phyloP scores from a whole-genome alignment of 495 filamentous ascomycete species.

The Echria macrotheca region DNA sequence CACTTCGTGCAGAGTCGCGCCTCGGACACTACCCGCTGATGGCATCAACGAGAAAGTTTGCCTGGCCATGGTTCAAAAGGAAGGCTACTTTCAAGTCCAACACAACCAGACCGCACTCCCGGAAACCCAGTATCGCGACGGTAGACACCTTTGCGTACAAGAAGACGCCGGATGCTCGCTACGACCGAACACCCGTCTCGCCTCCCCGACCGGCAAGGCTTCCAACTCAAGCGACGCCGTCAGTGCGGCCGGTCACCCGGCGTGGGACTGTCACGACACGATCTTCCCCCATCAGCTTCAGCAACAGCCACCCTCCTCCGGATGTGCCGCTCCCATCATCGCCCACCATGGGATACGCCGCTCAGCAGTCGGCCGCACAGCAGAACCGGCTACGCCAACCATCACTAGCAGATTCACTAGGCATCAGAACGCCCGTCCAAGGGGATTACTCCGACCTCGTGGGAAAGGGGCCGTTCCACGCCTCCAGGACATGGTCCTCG shows the following conservation, averaged over 20 bases:
- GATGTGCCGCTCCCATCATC: slow-evolving; percentile 2
- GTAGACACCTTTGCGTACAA: slow-evolving; percentile 16
- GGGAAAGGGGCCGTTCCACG: slow-evolving; percentile 18
- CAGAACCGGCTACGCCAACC: not conserved
- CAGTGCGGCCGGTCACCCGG: slow-evolving; percentile 13
- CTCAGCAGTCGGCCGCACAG: not conserved
- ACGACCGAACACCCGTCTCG: no score
- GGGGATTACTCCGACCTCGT: slow-evolving; percentile 24
- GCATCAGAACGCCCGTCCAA: not conserved
- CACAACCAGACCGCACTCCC: slow-evolving; percentile 1
- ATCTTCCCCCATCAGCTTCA: no score
- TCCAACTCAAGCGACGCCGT: not conserved
- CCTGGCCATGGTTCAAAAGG: slow-evolving; percentile 24
- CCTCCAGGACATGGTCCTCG: slow-evolving; percentile 17
- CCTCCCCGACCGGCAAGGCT: slow-evolving; percentile 3
- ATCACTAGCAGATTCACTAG: not conserved
- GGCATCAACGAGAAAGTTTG: slow-evolving; percentile 10
- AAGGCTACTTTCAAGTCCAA: slow-evolving; percentile 3
- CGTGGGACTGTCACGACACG: no score
- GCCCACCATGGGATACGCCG: not conserved
- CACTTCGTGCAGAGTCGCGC: slow-evolving; percentile 11
- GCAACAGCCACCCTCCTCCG: no score
- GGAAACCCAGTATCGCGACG: slow-evolving; percentile 11
- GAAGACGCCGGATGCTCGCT: not conserved
- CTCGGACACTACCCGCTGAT: slow-evolving; percentile 10